Base-by-base conservation (phyloP, 768 basidiomycete genomes). In the Phanerochaete carnosa region DNA sequence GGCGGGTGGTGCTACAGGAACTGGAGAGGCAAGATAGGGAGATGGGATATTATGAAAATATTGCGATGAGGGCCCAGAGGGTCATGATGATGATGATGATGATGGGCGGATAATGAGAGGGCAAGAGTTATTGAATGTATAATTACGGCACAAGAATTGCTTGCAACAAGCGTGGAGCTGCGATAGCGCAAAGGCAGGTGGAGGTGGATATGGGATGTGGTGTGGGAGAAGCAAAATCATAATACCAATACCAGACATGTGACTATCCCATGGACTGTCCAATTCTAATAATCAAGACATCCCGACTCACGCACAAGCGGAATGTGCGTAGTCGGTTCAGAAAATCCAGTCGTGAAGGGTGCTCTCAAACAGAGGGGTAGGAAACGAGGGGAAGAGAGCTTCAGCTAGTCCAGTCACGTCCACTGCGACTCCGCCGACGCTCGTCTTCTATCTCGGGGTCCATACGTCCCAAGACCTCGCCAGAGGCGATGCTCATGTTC, bases 401-500 rank as follows among this genome's bases (percentile, higher is more conserved):
- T 43, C 37, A 43, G 37, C 35, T 23, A 11, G 35, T 39, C 54
- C 54, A 55, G 32, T 55, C 54, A 22, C 35, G 54, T 11, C 35
- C 37, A 2, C 28, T 22, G 23, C 54, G 33, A 26, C 37, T 39
- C 3, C 54, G 54, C 35, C 58, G 43, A 56, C 64, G 50, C 57
- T 61, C 60, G 22, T 71, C 71, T 39, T 69, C 69, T 0, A 64
- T 33, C 64, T 76, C 75, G 33, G 76, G 69, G 54, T 85, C 84
- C 75, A 86, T 74, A 64, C 79, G 68, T 43, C 85, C 85, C 58
- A 86, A 75, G 7, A 85, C 83, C 71, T 86, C 84, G 62, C 72
- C 74, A 26, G 75, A 76, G 22, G 68, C 74, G 56, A 73, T 71
- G 78, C 80, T 65, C 73, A 81, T 54, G 74, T 82, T 70, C 61